Evolutionary conservation across 2,329 filamentous ascomycete species (phyloP).

Genomic region (Fusarium nodosum): DNA sequence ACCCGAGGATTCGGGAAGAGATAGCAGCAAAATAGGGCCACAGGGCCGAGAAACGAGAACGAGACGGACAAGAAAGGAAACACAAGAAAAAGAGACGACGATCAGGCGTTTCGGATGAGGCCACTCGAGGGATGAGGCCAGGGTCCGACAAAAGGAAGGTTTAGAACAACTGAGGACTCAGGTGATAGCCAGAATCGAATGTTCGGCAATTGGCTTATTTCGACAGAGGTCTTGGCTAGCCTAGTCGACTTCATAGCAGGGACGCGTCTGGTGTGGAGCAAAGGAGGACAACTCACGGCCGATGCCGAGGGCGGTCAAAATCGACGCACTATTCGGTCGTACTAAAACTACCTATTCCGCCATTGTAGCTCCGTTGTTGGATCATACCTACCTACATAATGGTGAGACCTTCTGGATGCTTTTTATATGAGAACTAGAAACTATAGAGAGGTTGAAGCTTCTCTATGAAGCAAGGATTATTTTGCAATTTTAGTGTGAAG

Average conservation of each 20-base stretch:
- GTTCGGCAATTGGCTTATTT: constrained; percentile 47
- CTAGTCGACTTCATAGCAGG: constrained; percentile 1
- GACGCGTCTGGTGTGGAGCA: constrained; percentile 15
- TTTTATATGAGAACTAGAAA: not conserved
- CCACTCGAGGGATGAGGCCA: constrained; percentile 41
- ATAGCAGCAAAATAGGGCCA: constrained; percentile 15
- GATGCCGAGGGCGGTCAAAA: constrained; percentile 37
- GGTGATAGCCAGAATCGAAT: constrained; percentile 51
- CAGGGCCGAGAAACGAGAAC: constrained; percentile 22
- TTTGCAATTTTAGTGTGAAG: constrained; percentile 1
- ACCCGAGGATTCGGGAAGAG: constrained; percentile 25
- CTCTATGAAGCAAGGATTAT: constrained; percentile 10
- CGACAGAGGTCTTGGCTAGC: constrained; percentile 24
- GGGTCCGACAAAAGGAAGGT: constrained; percentile 30
- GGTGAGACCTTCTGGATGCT: constrained; percentile 7
- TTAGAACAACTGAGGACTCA: constrained; percentile 46
- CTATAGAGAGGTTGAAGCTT: not conserved
- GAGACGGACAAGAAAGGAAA: constrained; percentile 27
- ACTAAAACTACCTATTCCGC: constrained; percentile 11
- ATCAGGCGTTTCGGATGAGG: constrained; percentile 49
- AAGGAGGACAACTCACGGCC: constrained; percentile 23
- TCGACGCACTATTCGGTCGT: constrained; percentile 40
- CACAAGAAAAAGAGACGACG: constrained; percentile 27
- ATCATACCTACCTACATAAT: constrained; percentile 1
- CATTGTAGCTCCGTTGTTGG: constrained; percentile 33